phyloP scores from a whole-genome alignment of 441 rosid genomes.

The Arabidopsis lyrata region DNA sequence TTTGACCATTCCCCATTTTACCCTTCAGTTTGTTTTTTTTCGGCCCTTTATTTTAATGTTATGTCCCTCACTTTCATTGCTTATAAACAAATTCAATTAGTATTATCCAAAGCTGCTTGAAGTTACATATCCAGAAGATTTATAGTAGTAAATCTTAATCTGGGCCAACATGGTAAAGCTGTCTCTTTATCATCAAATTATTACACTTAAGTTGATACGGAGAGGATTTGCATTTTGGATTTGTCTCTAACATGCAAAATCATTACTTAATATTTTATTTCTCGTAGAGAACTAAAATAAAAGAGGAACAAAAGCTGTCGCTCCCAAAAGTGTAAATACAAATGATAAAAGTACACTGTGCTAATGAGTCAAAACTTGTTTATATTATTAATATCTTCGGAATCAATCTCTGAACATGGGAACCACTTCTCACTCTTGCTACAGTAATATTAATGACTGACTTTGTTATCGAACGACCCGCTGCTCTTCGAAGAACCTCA shows the following conservation, averaged over 20 bases:
- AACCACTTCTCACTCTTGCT: slow-evolving; percentile 42
- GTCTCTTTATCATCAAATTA: slow-evolving; percentile 2
- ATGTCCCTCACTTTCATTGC: background rate
- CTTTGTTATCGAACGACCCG: slow-evolving; percentile 39
- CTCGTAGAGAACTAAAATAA: background rate
- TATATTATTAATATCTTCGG: slow-evolving; percentile 33
- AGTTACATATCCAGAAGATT: slow-evolving; percentile 11
- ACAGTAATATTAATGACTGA: slow-evolving; percentile 38
- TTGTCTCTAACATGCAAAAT: slow-evolving; percentile 35
- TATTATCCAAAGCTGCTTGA: slow-evolving; percentile 20
- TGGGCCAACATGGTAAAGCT: slow-evolving; percentile 24
- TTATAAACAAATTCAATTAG: background rate
- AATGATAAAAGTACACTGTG: slow-evolving; percentile 28
- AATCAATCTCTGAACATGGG: slow-evolving; percentile 44
- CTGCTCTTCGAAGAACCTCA: slow-evolving; percentile 21
- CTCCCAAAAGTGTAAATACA: slow-evolving; percentile 18
- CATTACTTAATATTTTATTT: background rate
- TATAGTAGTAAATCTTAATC: background rate
- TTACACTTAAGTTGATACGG: slow-evolving; percentile 29
- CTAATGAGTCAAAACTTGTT: slow-evolving; percentile 34
- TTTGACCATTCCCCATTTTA: slow-evolving; percentile 20
- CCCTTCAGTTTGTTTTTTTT: slow-evolving; percentile 8
- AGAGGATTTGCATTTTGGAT: slow-evolving; percentile 35
- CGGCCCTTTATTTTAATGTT: background rate
- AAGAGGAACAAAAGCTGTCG: slow-evolving; percentile 42